phyloP scores from a whole-genome alignment of 2,329 filamentous ascomycete species.

The Sporothrix variecibatus region DNA sequence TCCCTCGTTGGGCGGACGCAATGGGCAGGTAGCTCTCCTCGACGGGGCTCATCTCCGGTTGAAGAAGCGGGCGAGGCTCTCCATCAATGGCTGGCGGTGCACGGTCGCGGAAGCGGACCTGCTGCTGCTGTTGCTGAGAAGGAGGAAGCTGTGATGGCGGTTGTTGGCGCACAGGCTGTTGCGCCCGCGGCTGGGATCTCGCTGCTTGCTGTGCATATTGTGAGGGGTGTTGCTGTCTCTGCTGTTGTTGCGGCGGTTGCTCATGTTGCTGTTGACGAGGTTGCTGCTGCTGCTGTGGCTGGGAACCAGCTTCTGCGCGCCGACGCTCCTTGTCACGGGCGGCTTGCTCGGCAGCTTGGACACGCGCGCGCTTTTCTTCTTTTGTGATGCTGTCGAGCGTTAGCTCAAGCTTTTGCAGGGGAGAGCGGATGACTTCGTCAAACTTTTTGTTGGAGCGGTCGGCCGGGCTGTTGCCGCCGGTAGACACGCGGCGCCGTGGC shows the following conservation, averaged over 20 bases:
- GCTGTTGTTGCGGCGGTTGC: conserved; percentile 3
- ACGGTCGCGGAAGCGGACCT: conserved; percentile 40
- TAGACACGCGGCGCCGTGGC: conserved; percentile 20
- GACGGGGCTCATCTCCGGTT: conserved; percentile 30
- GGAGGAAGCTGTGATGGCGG: conserved; percentile 25
- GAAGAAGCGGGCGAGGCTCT: conserved; percentile 34
- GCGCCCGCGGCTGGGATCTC: conserved; percentile 9
- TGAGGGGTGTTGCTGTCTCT: conserved; percentile 11
- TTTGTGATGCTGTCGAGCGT: conserved; percentile 92
- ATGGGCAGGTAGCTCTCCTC: conserved; percentile 28
- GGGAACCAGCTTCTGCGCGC: conserved; percentile 29
- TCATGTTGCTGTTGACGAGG: background rate
- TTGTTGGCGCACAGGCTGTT: conserved; percentile 10
- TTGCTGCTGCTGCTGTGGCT: conserved; percentile 14
- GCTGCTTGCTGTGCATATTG: conserved; percentile 14
- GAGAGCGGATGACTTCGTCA: conserved; percentile 82
- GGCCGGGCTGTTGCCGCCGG: conserved; percentile 33
- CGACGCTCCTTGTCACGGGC: conserved; percentile 62
- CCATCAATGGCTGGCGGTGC: conserved; percentile 34
- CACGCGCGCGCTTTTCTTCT: conserved; percentile 85
- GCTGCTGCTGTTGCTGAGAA: conserved; percentile 30
- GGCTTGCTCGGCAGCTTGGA: conserved; percentile 77
- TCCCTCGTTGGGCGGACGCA: conserved; percentile 32
- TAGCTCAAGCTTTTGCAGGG: conserved; percentile 88
- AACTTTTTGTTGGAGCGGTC: conserved; percentile 60